phyloP scores from a whole-genome alignment of 345 rosid species.

The Camelina neglecta region DNA sequence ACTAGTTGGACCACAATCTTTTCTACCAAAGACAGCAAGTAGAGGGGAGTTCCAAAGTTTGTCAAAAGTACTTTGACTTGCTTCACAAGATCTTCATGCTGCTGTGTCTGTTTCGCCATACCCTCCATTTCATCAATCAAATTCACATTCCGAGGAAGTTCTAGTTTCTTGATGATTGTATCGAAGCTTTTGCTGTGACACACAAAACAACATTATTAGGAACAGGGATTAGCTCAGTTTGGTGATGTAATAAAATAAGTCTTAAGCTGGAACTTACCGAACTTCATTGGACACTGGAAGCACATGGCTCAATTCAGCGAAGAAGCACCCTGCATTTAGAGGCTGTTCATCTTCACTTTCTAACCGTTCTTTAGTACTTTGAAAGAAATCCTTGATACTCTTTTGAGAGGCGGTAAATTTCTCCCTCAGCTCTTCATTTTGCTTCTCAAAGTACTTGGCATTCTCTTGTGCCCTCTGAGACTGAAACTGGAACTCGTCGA shows the following conservation, averaged over 20 bases:
- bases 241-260: background rate
- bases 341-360: constrained; percentile 45
- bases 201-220: constrained; percentile 24
- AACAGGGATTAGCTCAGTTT: background rate
- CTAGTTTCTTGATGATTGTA: constrained; percentile 46
- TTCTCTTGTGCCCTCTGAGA: constrained; percentile 51
- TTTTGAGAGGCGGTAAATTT: constrained; percentile 48
- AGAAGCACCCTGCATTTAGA: constrained; percentile 32
- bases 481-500: constrained; percentile 56
- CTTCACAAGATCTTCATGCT: constrained; percentile 62
- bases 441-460: constrained; percentile 50
- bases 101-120: constrained; percentile 61
- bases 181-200: constrained; percentile 43
- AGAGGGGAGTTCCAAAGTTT: background rate
- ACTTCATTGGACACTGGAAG: constrained; percentile 46
- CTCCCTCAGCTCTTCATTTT: constrained; percentile 60
- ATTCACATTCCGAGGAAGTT: constrained; percentile 43
- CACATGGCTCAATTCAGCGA: constrained; percentile 46
- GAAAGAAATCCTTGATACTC: constrained; percentile 47
- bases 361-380: constrained; percentile 50
- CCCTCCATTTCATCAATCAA: constrained; percentile 48
- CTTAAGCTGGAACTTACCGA: constrained; percentile 51
- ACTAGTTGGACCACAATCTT: background rate
- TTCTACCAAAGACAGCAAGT: background rate
- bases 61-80: constrained; percentile 54